A percentile compares a stretch with the other conserved stretches of the same genome.
Conservation (phyloP, 148 eudicot species). For the Arbutus unedo region DNA sequence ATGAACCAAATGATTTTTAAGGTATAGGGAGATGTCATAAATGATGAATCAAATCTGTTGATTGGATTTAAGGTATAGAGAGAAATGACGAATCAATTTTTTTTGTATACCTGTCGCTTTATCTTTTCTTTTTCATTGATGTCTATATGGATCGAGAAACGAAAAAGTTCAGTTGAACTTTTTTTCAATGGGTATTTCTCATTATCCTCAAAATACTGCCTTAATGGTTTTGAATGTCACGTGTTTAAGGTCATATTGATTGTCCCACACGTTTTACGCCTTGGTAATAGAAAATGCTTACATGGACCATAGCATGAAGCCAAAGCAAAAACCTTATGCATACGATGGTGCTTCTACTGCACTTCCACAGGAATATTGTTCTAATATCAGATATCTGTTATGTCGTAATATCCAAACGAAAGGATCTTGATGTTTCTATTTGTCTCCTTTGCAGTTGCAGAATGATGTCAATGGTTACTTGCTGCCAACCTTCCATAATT, state of each 20-base stretch:
- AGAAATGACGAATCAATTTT: too few relatives aligned
- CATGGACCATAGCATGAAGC: not conserved
- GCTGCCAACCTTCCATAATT: conserved; percentile 9
- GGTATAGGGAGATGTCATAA: too few relatives aligned
- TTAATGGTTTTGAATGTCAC: not conserved
- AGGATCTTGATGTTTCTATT: not conserved
- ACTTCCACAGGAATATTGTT: not conserved
- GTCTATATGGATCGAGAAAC: too few relatives aligned
- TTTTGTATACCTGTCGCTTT: too few relatives aligned
- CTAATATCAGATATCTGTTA: not conserved
- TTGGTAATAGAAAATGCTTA: not conserved
- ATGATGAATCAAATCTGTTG: too few relatives aligned
- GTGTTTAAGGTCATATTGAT: not conserved
- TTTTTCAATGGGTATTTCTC: too few relatives aligned
- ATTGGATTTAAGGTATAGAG: too few relatives aligned
- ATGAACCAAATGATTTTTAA: too few relatives aligned
- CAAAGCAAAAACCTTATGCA: not conserved
- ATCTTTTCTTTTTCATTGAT: too few relatives aligned
- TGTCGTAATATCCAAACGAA: not conserved
- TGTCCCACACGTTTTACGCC: not conserved
- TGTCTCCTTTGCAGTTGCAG: not conserved
- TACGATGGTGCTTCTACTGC: not conserved
- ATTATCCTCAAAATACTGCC: not conserved
- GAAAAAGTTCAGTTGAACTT: too few relatives aligned
- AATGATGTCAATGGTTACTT: not conserved